Conservation (phyloP, 768 basidiomycete species). For the Xerocomus brunneocitrinus region DNA sequence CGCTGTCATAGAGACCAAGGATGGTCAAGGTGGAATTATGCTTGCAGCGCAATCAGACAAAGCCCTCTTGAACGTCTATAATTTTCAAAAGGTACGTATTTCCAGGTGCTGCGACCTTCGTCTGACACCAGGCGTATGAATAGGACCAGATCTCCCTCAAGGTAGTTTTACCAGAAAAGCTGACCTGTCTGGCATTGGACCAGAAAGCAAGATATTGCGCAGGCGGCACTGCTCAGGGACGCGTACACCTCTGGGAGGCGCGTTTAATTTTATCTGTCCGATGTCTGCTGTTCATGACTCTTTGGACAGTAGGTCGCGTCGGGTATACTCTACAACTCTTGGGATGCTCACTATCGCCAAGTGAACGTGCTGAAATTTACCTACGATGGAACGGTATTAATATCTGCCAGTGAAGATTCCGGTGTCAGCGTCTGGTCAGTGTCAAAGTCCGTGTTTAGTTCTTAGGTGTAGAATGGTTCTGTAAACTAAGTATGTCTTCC, state of each 20-base stretch:
- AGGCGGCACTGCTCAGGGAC: slow-evolving; percentile 82
- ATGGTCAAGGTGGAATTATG: slow-evolving; percentile 78
- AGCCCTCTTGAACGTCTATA: slow-evolving; percentile 83
- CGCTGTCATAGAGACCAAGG: slow-evolving; percentile 60
- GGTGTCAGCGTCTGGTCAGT: slow-evolving; percentile 86
- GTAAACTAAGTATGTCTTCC: slow-evolving; percentile 7
- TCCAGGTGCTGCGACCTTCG: neutral
- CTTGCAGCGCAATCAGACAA: slow-evolving; percentile 86
- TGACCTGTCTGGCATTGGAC: slow-evolving; percentile 77
- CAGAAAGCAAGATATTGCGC: slow-evolving; percentile 72
- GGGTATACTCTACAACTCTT: slow-evolving; percentile 87
- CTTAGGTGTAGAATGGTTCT: slow-evolving; percentile 2
- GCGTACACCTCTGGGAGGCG: slow-evolving; percentile 96
- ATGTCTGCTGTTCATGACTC: slow-evolving; percentile 11
- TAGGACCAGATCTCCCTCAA: slow-evolving; percentile 89
- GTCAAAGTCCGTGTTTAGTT: slow-evolving; percentile 56
- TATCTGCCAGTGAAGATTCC: slow-evolving; percentile 91
- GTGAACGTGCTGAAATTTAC: slow-evolving; percentile 83
- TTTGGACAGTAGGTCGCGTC: slow-evolving; percentile 64
- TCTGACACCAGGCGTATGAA: neutral
- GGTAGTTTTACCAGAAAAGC: slow-evolving; percentile 85
- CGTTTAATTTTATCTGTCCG: slow-evolving; percentile 27
- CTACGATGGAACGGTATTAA: slow-evolving; percentile 68
- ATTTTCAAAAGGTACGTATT: slow-evolving; percentile 79
- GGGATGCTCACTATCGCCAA: slow-evolving; percentile 95